phyloP scores from a whole-genome alignment of 176 grass and related monocot species.

The Avena eriantha region DNA sequence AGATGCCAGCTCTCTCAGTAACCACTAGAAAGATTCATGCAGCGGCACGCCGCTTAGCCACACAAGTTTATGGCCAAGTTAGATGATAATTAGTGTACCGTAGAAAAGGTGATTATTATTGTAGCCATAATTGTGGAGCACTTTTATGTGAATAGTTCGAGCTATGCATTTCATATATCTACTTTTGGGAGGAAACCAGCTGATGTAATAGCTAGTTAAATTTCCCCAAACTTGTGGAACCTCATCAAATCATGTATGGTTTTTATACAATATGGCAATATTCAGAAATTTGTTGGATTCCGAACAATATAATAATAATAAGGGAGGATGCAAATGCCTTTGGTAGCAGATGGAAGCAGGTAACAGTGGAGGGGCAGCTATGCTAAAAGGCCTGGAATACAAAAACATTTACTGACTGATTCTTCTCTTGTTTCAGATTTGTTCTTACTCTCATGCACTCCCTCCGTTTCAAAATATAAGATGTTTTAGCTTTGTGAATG shows the following conservation, averaged over 20 bases:
- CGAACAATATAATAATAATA: neutral
- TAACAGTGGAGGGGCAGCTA: neutral
- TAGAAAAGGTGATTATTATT: neutral
- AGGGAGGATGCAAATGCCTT: neutral
- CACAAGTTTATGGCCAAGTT: neutral
- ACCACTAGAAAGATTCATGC: neutral
- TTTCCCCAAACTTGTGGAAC: neutral
- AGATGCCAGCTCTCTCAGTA: constrained; percentile 15
- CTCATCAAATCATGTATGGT: neutral
- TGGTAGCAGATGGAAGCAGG: neutral
- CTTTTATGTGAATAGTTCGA: neutral
- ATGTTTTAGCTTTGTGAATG: no score
- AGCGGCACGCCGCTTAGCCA: neutral
- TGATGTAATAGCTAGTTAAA: no score
- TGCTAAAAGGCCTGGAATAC: neutral
- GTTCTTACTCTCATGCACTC: no score
- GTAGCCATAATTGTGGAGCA: neutral
- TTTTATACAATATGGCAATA: neutral
- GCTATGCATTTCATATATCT: neutral
- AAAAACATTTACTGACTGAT: neutral
- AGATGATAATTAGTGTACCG: neutral
- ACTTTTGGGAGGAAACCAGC: no score
- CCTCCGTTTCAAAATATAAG: no score
- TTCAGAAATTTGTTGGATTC: neutral
- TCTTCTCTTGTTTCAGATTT: neutral